Conservation (phyloP, 2,329 filamentous ascomycete species). For the Exophiala dermatitidis region DNA sequence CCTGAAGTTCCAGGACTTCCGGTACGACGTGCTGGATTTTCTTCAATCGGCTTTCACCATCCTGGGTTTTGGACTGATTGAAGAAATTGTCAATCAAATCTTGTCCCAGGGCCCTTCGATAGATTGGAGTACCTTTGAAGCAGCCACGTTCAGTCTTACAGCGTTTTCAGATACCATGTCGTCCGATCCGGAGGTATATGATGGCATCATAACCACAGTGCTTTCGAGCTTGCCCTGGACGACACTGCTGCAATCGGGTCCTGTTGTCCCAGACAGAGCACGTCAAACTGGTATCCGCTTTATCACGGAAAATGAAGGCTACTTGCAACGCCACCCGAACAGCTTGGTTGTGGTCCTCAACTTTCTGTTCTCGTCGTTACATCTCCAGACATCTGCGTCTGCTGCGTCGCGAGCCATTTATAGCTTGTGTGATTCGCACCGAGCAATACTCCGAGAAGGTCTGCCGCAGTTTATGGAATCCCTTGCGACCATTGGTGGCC, state of each 20-base stretch:
- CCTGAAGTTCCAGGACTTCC: slow-evolving; percentile 38
- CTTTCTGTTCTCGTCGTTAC: slow-evolving; percentile 41
- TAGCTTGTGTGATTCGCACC: slow-evolving; percentile 39
- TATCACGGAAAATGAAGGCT: slow-evolving; percentile 39
- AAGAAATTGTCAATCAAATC: slow-evolving; percentile 37
- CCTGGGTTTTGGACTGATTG: slow-evolving; percentile 37
- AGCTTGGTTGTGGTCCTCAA: slow-evolving; percentile 38
- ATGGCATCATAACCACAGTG: slow-evolving; percentile 37
- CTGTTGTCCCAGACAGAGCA: slow-evolving; percentile 31
- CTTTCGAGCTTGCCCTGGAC: slow-evolving; percentile 28
- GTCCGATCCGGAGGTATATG: slow-evolving; percentile 38
- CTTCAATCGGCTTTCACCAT: slow-evolving; percentile 39
- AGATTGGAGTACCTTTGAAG: slow-evolving; percentile 41
- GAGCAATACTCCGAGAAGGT: slow-evolving; percentile 35
- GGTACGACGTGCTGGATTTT: slow-evolving; percentile 42
- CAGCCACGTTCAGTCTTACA: slow-evolving; percentile 38
- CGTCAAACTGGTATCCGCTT: slow-evolving; percentile 38
- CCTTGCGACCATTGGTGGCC: slow-evolving; percentile 27
- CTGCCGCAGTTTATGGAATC: slow-evolving; percentile 39
- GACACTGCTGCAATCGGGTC: slow-evolving; percentile 33
- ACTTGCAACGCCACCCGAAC: slow-evolving; percentile 38
- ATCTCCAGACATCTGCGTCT: slow-evolving; percentile 36
- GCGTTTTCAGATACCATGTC: slow-evolving; percentile 41
- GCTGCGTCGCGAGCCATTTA: slow-evolving; percentile 40
- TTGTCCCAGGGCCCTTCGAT: slow-evolving; percentile 30